These are phyloP conservation scores for Gossypium anomalum DNA, from an alignment of 345 rosid genomes.

Conservation along the genomic window DNA sequence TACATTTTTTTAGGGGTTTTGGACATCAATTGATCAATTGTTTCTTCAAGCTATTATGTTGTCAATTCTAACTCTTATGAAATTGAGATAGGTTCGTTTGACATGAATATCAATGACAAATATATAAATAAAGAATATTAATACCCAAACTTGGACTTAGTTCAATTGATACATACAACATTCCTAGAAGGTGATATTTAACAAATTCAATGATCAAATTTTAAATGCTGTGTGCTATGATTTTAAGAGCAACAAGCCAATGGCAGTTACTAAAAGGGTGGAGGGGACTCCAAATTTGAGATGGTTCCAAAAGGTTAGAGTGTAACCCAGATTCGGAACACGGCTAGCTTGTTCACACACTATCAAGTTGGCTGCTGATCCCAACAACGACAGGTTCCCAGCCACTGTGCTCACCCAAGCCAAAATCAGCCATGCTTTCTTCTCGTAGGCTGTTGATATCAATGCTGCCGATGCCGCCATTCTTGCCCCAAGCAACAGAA, in stretches of 20 bases:
- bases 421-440: conserved; percentile 76
- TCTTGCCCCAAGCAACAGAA: conserved; percentile 61
- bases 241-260: conserved; percentile 32
- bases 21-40: neutral
- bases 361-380: conserved; percentile 84
- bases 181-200: neutral
- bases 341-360: conserved; percentile 80
- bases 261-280: conserved; percentile 53
- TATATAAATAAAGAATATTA: neutral
- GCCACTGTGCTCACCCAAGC: conserved; percentile 89
- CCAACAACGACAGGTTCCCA: conserved; percentile 74
- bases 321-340: conserved; percentile 43
- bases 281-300: conserved; percentile 75
- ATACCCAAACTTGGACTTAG: neutral
- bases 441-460: conserved; percentile 47
- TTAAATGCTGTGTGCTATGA: neutral
- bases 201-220: neutral
- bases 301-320: conserved; percentile 62
- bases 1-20: neutral
- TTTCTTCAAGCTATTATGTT: neutral
- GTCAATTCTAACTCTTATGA: neutral
- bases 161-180: neutral
- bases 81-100: neutral
- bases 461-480: conserved; percentile 63
- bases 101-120: no score